Conservation (phyloP, 305 asterid species). For the Petunia hybrid region DNA sequence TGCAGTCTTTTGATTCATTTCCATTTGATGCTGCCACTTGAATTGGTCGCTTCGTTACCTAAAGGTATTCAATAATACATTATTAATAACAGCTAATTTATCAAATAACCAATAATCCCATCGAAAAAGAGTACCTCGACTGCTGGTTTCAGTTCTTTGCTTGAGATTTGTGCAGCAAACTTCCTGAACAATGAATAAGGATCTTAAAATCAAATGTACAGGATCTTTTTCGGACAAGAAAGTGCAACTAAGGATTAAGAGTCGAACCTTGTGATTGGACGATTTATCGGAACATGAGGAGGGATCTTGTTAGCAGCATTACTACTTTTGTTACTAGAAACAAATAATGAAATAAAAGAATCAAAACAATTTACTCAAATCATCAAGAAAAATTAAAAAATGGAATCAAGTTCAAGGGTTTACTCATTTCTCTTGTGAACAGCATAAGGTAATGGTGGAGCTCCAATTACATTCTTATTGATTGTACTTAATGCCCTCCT, state of each 20-base stretch:
- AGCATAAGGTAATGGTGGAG: conserved; percentile 56
- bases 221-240: not conserved
- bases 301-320: conserved; percentile 48
- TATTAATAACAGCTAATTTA: not conserved
- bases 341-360: not conserved
- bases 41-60: conserved; percentile 54
- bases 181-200: conserved; percentile 46
- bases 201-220: not conserved
- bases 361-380: not conserved
- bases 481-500: conserved; percentile 81
- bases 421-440: conserved; percentile 62
- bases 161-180: conserved; percentile 65
- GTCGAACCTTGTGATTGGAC: conserved; percentile 81
- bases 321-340: conserved; percentile 49
- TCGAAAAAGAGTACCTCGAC: conserved; percentile 9
- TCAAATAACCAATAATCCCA: not conserved
- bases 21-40: conserved; percentile 37
- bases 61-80: not conserved
- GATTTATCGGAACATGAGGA: conserved; percentile 56
- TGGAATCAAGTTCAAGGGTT: conserved; percentile 15
- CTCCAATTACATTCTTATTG: conserved; percentile 61
- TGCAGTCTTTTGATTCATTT: conserved; percentile 45
- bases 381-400: conserved; percentile 9
- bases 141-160: conserved; percentile 48
- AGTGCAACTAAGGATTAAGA: not conserved